phyloP scores from a whole-genome alignment of 2,329 filamentous ascomycete species.

The Scytalidium sp. region DNA sequence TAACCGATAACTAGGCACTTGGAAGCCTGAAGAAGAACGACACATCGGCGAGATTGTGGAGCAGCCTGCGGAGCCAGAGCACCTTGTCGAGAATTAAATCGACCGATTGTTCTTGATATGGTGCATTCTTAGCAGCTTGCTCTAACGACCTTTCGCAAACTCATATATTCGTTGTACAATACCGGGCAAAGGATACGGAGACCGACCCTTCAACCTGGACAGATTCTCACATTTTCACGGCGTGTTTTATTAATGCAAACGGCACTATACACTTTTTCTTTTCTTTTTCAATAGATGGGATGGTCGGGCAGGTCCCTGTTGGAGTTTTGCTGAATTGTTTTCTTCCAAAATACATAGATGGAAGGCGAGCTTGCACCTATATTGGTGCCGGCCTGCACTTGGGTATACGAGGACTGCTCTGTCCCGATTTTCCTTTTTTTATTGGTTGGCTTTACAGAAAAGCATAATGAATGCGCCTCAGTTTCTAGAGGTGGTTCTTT shows the following conservation, averaged over 20 bases:
- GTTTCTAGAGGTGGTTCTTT: background rate
- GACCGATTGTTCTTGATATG: too few species aligned
- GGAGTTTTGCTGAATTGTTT: background rate
- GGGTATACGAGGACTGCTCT: background rate
- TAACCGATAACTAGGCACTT: constrained; percentile 53
- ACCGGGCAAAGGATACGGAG: too few species aligned
- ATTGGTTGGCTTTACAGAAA: background rate
- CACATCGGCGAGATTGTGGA: constrained; percentile 52
- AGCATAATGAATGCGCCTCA: background rate
- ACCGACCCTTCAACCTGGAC: background rate
- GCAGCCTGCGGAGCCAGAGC: background rate
- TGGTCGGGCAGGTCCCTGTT: background rate
- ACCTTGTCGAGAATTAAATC: too few species aligned
- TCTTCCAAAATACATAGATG: background rate
- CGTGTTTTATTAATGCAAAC: background rate
- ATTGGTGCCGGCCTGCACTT: background rate
- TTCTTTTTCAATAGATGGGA: background rate
- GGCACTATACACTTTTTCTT: background rate
- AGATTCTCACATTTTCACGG: background rate
- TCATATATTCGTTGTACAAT: too few species aligned
- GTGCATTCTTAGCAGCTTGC: too few species aligned
- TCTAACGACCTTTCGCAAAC: too few species aligned
- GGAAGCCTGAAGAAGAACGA: constrained; percentile 71
- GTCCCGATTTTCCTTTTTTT: background rate
- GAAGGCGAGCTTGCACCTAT: background rate